These are phyloP conservation scores for Debaryomycetaceae sp. DNA, from an alignment of 1,139 yeast genomes.

Conservation along the genomic window DNA sequence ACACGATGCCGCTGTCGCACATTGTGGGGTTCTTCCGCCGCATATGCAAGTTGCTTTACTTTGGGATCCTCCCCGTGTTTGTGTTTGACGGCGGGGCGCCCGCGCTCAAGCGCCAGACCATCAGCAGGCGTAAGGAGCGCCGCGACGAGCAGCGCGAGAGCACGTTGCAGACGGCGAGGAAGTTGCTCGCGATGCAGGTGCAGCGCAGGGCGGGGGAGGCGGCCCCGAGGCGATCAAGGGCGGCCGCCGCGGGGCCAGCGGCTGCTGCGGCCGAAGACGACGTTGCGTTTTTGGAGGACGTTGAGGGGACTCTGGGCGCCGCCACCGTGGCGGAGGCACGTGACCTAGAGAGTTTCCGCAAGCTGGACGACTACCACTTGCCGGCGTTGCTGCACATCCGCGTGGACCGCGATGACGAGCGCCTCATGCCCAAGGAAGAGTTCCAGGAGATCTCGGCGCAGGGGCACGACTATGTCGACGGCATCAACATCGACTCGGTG, in stretches of 20 bases:
- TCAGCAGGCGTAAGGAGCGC: constrained; percentile 62
- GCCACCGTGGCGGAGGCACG: neutral
- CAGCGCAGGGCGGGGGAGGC: constrained; percentile 44
- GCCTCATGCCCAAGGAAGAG: constrained; percentile 74
- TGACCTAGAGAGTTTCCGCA: constrained; percentile 8
- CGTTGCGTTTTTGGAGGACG: constrained; percentile 35
- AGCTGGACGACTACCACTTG: constrained; percentile 77
- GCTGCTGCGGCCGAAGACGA: constrained; percentile 18
- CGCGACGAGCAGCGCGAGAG: constrained; percentile 72
- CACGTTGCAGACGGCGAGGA: constrained; percentile 73
- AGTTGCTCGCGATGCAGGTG: constrained; percentile 73
- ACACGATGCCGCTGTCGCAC: constrained; percentile 74
- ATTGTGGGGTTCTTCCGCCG: constrained; percentile 91
- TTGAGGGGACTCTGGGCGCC: constrained; percentile 21
- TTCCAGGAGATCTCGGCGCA: constrained; percentile 56
- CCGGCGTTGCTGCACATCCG: constrained; percentile 52
- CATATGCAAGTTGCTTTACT: constrained; percentile 82
- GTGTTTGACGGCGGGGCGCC: constrained; percentile 99
- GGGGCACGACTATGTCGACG: constrained; percentile 65
- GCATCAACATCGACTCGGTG: constrained; percentile 61
- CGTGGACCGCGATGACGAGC: constrained; percentile 49
- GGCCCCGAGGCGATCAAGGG: neutral
- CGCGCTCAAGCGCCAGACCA: constrained; percentile 70
- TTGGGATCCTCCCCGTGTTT: constrained; percentile 89
- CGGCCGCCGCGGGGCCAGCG: neutral